Base-by-base conservation (phyloP, 164 flowering plant species). In the Pachysandra terminalis region DNA sequence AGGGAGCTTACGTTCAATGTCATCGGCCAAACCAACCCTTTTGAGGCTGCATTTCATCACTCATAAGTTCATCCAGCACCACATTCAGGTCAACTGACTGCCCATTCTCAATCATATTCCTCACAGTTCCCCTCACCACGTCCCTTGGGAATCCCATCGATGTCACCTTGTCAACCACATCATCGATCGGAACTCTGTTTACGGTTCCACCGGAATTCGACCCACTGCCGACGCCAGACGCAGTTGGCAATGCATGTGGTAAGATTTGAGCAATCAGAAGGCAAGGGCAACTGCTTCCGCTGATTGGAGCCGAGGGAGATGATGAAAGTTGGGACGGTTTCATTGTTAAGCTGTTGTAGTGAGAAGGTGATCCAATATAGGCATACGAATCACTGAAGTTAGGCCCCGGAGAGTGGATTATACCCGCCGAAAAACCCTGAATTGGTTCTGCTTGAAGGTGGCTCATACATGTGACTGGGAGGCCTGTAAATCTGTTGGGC, bases 131-230 rank as follows among this genome's bases (percentile, higher is more conserved):
- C 68, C 85, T 85, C 62, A 90, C 97, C 48, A 78, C 86, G 14
- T 94, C 98, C 78, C 96, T 90, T 4, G 95, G 81, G 78, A 94
- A 94, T 37, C 98, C 98, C 98, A 94, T 94, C 22, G 27, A 85
- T 10, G 91, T 61, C 57, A 91, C 93, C 75, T 83, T 90, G 72
- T 91, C 97, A 8, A 94, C 80, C 63, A 94, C 96, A 78, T 94
- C 98, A 75, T 94, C 97, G 32, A 91, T 56, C 0, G 98, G 96
- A 59, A 91, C 96, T 75, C 89, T 83, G 74, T 87, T 94, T 41
- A 93, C 93, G 59, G 85, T 24, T 21, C 93, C 91, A 23, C 80
- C 62, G 32, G 94, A 74, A 67, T 84, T 77, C 37, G 96, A 79
- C 19, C 91, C 86, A 67, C 86, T 72, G 66, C 78, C 75, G 24